Conservation (phyloP, 2,329 filamentous ascomycete genomes). For the Penicillium digitatum region DNA sequence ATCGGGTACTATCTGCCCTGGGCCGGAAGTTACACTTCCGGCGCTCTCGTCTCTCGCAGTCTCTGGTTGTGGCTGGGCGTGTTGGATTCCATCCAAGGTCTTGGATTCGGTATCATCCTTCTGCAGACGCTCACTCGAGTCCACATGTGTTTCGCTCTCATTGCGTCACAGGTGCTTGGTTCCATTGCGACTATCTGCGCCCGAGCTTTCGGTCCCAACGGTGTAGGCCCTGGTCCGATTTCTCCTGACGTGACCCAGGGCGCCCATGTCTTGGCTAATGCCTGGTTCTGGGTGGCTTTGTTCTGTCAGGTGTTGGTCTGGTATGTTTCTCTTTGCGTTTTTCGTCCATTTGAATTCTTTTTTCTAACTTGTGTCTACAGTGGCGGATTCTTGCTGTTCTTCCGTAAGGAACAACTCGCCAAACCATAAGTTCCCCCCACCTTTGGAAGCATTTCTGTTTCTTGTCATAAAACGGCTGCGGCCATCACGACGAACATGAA, state of each 20-base stretch:
- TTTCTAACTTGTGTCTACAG: slow-evolving; percentile 20
- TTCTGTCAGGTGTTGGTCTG: slow-evolving; percentile 57
- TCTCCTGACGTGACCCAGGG: slow-evolving; percentile 58
- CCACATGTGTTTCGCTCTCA: slow-evolving; percentile 60
- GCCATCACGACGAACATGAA: slow-evolving; percentile 5
- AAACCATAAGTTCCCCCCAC: slow-evolving; percentile 33
- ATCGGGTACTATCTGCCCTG: slow-evolving; percentile 62
- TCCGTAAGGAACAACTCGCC: slow-evolving; percentile 45
- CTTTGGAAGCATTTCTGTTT: background rate
- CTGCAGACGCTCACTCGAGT: slow-evolving; percentile 61
- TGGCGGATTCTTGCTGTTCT: slow-evolving; percentile 42
- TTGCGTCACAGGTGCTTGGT: slow-evolving; percentile 59
- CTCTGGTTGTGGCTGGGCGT: slow-evolving; percentile 66
- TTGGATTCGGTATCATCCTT: slow-evolving; percentile 65
- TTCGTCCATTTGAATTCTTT: background rate
- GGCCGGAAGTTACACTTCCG: slow-evolving; percentile 49
- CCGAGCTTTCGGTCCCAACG: slow-evolving; percentile 58
- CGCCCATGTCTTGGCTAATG: slow-evolving; percentile 44
- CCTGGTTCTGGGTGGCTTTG: slow-evolving; percentile 61
- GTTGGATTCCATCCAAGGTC: slow-evolving; percentile 61
- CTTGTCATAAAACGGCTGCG: background rate
- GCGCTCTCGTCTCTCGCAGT: slow-evolving; percentile 54
- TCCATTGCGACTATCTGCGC: slow-evolving; percentile 60
- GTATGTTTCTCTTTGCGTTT: slow-evolving; percentile 47
- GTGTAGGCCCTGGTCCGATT: slow-evolving; percentile 56